Evolutionary conservation across 257 asterid genomes (phyloP), one percentile per base, ranked within the genome.

Genomic region (Cynanchum wilfordii): DNA sequence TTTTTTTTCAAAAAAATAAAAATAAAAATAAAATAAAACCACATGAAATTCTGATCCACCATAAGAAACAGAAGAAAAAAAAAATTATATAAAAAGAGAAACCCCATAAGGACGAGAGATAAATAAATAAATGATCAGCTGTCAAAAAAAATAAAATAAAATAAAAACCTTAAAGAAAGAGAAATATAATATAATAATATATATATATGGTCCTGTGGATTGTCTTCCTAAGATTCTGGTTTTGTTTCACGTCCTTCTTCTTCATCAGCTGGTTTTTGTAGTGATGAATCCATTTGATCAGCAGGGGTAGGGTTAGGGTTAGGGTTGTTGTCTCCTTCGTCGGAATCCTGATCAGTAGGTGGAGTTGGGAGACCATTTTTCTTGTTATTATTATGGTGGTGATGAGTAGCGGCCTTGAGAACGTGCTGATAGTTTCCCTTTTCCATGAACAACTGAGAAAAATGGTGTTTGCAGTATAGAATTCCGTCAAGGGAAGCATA

Each of bases 401-500:
- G 45, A 40, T 84, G 76, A 12, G 75, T 73, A 51, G 87, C 77
- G 6, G 79, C 81, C 76, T 79, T 75, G 71, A 81, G 79, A 59
- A 83, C 82, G 16, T 84, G 88, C 54, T 84, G 88, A 69, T 93
- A 93, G 70, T 87, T 93, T 11, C 98, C 98, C 74, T 90, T 93
- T 86, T 89, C 97, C 87, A 90, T 90, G 84, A 93, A 93, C 19
- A 90, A 89, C 64, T 93, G 98, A 10, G 90, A 84, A 63, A 93
- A 93, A 78, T 93, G 98, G 63, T 89, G 90, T 79, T 91, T 93
- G 89, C 98, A 93, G 73, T 93, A 91, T 57, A 93, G 88, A 59
- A 87, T 80, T 2, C 97, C 97, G 42, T 91, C 98, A 74, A 93
- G 77, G 2, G 98, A 95, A 0, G 98, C 98, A 44, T 91, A 93